Conservation (phyloP, 805 yeast genomes). For the Candida ovalis region DNA sequence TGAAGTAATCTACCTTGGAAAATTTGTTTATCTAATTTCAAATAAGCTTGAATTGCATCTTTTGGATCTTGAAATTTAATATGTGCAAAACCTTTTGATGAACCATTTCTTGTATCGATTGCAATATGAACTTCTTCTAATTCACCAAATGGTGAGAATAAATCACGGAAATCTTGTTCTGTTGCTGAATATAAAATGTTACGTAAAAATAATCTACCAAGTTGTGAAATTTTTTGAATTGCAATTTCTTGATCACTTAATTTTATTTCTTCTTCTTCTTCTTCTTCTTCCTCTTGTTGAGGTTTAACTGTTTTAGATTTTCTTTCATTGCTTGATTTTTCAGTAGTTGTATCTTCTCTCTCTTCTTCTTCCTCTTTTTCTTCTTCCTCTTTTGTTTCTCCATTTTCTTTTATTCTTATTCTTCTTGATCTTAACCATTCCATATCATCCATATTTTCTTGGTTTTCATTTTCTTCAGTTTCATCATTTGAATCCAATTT, state of each 20-base stretch:
- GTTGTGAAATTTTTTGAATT: conserved; percentile 49
- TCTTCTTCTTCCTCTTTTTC: conserved; percentile 2
- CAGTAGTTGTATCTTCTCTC: conserved; percentile 2
- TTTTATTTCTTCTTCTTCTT: conserved; percentile 13
- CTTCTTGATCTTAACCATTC: conserved; percentile 85
- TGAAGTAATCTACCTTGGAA: conserved; percentile 94
- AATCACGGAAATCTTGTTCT: conserved; percentile 68
- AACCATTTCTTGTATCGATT: conserved; percentile 82
- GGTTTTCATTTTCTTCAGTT: conserved; percentile 20
- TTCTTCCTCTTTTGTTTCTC: conserved; percentile 17
- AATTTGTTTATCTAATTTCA: conserved; percentile 75
- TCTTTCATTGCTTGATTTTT: conserved; percentile 9
- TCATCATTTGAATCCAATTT: conserved; percentile 4
- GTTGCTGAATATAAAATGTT: conserved; percentile 77
- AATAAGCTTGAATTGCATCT: conserved; percentile 75
- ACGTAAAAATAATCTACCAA: conserved; percentile 85
- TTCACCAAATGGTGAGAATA: conserved; percentile 67
- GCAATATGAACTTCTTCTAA: conserved; percentile 91
- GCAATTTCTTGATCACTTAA: conserved; percentile 43
- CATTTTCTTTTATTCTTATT: conserved; percentile 59
- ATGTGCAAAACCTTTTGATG: conserved; percentile 91
- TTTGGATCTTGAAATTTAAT: conserved; percentile 63
- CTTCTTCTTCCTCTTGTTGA: conserved; percentile 2
- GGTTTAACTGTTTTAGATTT: background rate
- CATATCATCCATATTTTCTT: conserved; percentile 49